Conservation (phyloP, 352 stramenopile species). For the Globisporangium okanoganense region DNA sequence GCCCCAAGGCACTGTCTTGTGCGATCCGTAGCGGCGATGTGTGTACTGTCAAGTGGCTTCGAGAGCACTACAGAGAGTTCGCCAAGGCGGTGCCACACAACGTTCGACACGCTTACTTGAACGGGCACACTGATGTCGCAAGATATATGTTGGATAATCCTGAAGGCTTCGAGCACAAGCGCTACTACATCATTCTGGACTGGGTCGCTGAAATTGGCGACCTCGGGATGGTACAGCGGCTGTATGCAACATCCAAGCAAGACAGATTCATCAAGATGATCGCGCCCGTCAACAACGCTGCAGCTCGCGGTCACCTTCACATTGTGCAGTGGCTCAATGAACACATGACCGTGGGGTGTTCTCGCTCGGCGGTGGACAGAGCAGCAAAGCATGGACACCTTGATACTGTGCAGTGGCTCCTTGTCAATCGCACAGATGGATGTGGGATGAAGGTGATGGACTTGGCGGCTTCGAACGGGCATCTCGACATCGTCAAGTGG, state of each 20-base stretch:
- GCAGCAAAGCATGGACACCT: background rate
- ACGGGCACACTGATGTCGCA: background rate
- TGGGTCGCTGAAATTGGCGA: background rate
- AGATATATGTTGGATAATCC: background rate
- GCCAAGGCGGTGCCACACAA: background rate
- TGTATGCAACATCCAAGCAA: background rate
- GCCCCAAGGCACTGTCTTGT: too few species aligned
- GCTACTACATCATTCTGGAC: background rate
- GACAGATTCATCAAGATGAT: background rate
- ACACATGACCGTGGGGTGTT: background rate
- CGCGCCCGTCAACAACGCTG: background rate
- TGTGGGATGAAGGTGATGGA: background rate
- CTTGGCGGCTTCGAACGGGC: too few species aligned
- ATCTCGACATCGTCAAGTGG: background rate
- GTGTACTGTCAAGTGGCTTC: background rate
- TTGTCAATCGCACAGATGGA: background rate
- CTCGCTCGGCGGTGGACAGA: background rate
- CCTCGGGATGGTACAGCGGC: background rate
- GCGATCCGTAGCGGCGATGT: background rate
- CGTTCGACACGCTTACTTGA: background rate
- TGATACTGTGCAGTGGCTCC: background rate
- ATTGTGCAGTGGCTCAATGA: background rate
- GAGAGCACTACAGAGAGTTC: background rate
- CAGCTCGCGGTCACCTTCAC: background rate
- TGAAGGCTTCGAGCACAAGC: background rate